phyloP scores from a whole-genome alignment of 2,329 filamentous ascomycete species.

The Fusarium miscanthi region DNA sequence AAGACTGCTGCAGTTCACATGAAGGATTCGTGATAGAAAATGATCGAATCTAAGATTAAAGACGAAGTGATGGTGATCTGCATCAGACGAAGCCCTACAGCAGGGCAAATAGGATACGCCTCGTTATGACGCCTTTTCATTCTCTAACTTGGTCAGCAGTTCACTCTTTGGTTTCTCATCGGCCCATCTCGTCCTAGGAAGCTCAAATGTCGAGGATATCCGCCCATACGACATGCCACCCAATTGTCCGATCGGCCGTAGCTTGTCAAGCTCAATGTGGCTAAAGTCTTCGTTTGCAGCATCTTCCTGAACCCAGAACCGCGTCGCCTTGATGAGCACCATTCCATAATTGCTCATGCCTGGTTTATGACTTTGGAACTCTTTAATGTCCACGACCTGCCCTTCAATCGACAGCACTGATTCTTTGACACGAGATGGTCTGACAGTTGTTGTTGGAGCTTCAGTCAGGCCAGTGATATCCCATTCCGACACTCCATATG shows the following conservation, averaged over 20 bases:
- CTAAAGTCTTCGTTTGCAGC: slow-evolving; percentile 82
- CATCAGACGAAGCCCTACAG: not conserved
- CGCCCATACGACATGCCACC: slow-evolving; percentile 89
- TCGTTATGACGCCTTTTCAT: not conserved
- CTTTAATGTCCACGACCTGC: slow-evolving; percentile 77
- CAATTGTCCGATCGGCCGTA: slow-evolving; percentile 82
- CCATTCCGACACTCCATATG: slow-evolving; percentile 84
- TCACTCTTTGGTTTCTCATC: not conserved
- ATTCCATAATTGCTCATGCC: slow-evolving; percentile 81
- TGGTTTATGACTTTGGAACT: slow-evolving; percentile 80
- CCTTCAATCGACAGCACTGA: slow-evolving; percentile 86
- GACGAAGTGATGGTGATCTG: not conserved
- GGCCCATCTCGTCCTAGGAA: slow-evolving; percentile 55
- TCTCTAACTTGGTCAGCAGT: not conserved
- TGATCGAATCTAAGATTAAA: not conserved
- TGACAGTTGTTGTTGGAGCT: slow-evolving; percentile 72
- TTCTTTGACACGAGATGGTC: slow-evolving; percentile 79
- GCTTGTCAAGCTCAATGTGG: slow-evolving; percentile 78
- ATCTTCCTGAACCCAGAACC: slow-evolving; percentile 91
- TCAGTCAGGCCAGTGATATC: slow-evolving; percentile 80
- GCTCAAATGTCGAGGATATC: slow-evolving; percentile 75
- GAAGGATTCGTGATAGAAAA: rapidly evolving
- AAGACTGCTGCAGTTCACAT: rapidly evolving
- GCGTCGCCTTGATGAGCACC: slow-evolving; percentile 81
- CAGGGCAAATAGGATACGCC: rapidly evolving